A percentile compares a stretch with the other conserved stretches of the same genome.
phyloP scores from a whole-genome alignment of 2,329 filamentous ascomycete species.

The Aspergillus hortae region DNA sequence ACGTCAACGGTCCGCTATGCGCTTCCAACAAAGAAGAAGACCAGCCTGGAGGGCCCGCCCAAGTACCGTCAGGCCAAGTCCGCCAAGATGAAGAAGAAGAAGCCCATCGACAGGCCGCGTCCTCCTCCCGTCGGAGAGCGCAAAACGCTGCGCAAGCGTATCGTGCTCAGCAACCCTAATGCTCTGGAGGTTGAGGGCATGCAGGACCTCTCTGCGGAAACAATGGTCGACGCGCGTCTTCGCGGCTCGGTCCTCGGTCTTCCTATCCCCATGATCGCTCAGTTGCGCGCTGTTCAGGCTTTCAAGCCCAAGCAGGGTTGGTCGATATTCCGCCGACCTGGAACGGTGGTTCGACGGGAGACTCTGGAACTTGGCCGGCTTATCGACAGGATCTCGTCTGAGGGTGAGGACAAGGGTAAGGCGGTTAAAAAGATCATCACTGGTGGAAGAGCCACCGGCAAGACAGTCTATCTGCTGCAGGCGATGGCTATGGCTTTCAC shows the following conservation, averaged over 20 bases:
- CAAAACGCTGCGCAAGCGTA: slow-evolving; percentile 80
- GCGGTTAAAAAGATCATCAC: slow-evolving; percentile 61
- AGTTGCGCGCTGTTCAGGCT: slow-evolving; percentile 76
- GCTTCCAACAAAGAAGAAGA: slow-evolving; percentile 50
- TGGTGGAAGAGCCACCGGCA: slow-evolving; percentile 73
- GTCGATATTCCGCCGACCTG: slow-evolving; percentile 79
- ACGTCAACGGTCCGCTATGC: slow-evolving; percentile 39
- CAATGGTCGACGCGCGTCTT: slow-evolving; percentile 53
- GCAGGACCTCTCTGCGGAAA: slow-evolving; percentile 55
- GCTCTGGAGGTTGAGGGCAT: slow-evolving; percentile 73
- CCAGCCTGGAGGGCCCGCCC: slow-evolving; percentile 19
- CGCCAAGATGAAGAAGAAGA: slow-evolving; percentile 46
- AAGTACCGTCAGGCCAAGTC: slow-evolving; percentile 39
- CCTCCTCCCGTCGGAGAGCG: slow-evolving; percentile 73
- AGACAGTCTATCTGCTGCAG: slow-evolving; percentile 82
- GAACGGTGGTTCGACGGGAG: slow-evolving; percentile 73
- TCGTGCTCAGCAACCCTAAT: slow-evolving; percentile 91
- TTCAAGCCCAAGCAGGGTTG: slow-evolving; percentile 91
- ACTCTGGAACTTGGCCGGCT: slow-evolving; percentile 66
- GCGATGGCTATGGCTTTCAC: slow-evolving; percentile 76
- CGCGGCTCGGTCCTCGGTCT: slow-evolving; percentile 67
- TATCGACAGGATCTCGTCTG: slow-evolving; percentile 55
- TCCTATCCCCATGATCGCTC: slow-evolving; percentile 68
- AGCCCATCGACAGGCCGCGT: slow-evolving; percentile 44
- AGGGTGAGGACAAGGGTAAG: slow-evolving; percentile 33